Base-by-base conservation (phyloP, 2,329 filamentous ascomycete genomes). In the Diplocarpon rosae region DNA sequence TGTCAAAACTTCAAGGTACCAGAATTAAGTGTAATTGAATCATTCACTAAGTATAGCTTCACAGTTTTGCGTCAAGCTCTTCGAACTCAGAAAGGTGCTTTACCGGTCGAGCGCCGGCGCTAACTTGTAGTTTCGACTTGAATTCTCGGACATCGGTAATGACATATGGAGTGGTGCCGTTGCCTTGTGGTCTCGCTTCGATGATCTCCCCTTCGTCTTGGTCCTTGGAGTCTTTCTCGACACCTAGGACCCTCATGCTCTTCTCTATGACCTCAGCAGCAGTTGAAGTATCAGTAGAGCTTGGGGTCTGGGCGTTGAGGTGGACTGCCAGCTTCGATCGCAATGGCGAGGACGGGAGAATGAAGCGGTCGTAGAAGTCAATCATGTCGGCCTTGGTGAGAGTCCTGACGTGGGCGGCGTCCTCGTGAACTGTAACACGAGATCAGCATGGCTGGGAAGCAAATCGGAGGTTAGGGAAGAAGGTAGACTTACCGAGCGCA, bases 291-390 rank as follows among this genome's bases (percentile, higher is more conserved):
- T 58, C 60, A 20, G 72, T 69, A 41, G 68, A 17, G 13, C 28
- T 27, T 7, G 52, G 66, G 2, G 75, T 73, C 59, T 90, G 85
- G 0, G 90, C 90, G 44, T 83, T 75, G 17, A 96, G 70, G 59
- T 96, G 84, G 13, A 95, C 78, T 0, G 86, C 80, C 6, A 93
- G 65, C 61, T 95, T 95, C n/a, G 87, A 80, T 39, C 92, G 78
- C 0, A 68, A 69, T 0, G 73, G 65, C 2, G 90, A 95, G 1
- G 71, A 66, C 0, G 89, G 88, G 48, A 79, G 74, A 54, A 98
- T 84, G 65, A 79, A 84, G 20, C 75, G 72, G 28, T 76, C 68
- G 67, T 80, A 96, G 65, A 94, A 96, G 8, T 80, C 72, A 20
- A 87, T 60, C 63, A 98, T 78, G 43, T 95, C 85, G 1, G 72